Evolutionary conservation across 2,329 filamentous ascomycete genomes (phyloP), one percentile per base, ranked within the genome.

Genomic region (Pseudogymnoascus sp.): DNA sequence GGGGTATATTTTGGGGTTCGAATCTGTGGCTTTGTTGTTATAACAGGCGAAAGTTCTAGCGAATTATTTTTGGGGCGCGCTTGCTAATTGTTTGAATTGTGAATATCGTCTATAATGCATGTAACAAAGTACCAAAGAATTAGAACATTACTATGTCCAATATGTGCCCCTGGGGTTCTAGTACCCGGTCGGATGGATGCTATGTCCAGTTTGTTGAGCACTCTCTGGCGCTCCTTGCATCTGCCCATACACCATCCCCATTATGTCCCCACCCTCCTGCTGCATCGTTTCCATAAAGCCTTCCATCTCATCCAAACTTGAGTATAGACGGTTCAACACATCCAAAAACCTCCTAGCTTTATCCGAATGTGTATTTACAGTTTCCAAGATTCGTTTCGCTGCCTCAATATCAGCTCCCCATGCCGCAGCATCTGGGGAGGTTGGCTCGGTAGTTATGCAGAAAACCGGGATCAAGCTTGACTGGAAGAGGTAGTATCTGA

Each of bases 401-500:
- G 60, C 50, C 12, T 62, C 37, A 28, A 62, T 62, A 25, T 62
- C 60, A 11, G 40, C 38, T 28, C 40, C 37, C 60, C 60, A 62
- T 28, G 35, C 40, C 12, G 42, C 38, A 10, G 60, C 42, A 47
- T 62, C 60, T 62, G 60, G 31, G 12, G 31, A 50, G 5, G 60
- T 62, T 44, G 60, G 60, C 38, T 62, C 60, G 14, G 60, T 62
- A 23, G 50, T 62, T n/a, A 64, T 63, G 18, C 65, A 66, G 60
- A 66, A 64, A 35, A 67, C 66, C 8, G 66, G 74, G 11, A 76
- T 75, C 23, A 76, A 67, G 4, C 70, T 70, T 2, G 73, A 73
- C 61, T 75, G 74, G 56, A 76, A 76, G n/a, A 75, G 66, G 63
- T 75, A 75, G 64, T 73, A 75, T 28, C 74, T 68, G 4, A 67